These are phyloP conservation scores for Rhodomyrtus psidioides DNA, from an alignment of 441 rosid species.

Conservation along the genomic window DNA sequence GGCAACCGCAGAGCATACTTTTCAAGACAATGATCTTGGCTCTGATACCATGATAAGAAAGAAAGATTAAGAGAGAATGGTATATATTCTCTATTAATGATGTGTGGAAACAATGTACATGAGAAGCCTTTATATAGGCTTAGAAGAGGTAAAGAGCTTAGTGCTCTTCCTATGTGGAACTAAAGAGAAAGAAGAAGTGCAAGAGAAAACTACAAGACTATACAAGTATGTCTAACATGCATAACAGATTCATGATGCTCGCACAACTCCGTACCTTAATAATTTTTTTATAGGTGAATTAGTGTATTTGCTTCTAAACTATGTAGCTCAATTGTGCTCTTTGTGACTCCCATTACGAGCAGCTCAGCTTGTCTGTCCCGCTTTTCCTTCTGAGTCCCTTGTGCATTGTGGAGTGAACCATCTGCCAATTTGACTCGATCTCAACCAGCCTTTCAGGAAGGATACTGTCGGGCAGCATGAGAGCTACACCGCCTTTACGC, in stretches of 20 bases:
- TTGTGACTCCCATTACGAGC: background rate
- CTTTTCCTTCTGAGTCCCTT: background rate
- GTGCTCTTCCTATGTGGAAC: too few species aligned
- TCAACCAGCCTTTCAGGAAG: conserved; percentile 49
- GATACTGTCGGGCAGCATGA: conserved; percentile 91
- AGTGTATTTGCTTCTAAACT: background rate
- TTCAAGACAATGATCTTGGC: too few species aligned
- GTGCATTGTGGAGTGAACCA: background rate
- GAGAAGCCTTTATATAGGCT: too few species aligned
- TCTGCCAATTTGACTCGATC: conserved; percentile 2
- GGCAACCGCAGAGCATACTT: too few species aligned
- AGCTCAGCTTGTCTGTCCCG: background rate
- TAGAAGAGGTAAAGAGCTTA: too few species aligned
- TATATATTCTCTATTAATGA: too few species aligned
- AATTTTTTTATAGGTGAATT: background rate
- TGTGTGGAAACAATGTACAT: too few species aligned
- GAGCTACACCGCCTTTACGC: conserved; percentile 88
- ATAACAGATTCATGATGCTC: background rate
- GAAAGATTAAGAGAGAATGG: too few species aligned
- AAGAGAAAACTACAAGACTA: too few species aligned
- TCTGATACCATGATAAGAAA: too few species aligned
- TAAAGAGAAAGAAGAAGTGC: too few species aligned
- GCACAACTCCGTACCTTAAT: background rate
- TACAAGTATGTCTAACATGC: too few species aligned
- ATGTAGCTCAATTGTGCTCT: background rate